phyloP scores from a whole-genome alignment of 73 alveolate genomes.

The Breviolum minutum region DNA sequence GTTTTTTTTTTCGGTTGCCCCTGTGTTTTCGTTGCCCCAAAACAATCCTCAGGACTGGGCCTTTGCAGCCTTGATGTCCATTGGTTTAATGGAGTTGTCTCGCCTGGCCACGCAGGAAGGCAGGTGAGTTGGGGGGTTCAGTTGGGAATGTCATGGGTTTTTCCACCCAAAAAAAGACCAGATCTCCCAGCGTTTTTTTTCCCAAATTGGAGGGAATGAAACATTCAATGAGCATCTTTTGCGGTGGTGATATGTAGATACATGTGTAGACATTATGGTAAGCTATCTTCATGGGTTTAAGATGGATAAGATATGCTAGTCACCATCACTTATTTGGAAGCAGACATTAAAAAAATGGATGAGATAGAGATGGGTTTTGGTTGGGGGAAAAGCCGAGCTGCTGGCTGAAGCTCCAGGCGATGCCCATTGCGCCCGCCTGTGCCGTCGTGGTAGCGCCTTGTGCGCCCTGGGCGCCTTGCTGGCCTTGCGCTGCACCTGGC shows the following conservation, averaged over 20 bases:
- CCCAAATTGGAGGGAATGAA: no score
- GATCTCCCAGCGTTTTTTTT: no score
- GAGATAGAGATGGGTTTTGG: not conserved
- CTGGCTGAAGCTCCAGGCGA: not conserved
- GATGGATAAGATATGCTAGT: no score
- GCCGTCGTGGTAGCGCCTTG: constrained; percentile 22
- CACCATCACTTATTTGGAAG: no score
- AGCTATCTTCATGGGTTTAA: no score
- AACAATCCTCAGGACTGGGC: constrained; percentile 57
- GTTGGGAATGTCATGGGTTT: not conserved
- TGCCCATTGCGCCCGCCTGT: not conserved
- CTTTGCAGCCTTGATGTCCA: constrained; percentile 30
- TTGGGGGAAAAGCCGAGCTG: not conserved
- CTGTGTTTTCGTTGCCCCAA: no score
- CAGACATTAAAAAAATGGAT: no score
- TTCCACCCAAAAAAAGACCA: no score
- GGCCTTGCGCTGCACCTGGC: constrained; percentile 80
- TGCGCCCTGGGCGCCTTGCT: constrained; percentile 38
- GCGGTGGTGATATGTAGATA: no score
- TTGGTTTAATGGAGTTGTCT: constrained; percentile 46
- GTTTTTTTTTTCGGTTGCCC: no score
- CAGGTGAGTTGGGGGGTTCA: not conserved
- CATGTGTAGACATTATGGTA: no score
- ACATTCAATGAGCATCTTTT: no score
- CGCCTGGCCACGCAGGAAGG: constrained; percentile 15